Conservation (phyloP, 1,284 basidiomycete species). For the Leccinum brunneo-olivaceum region DNA sequence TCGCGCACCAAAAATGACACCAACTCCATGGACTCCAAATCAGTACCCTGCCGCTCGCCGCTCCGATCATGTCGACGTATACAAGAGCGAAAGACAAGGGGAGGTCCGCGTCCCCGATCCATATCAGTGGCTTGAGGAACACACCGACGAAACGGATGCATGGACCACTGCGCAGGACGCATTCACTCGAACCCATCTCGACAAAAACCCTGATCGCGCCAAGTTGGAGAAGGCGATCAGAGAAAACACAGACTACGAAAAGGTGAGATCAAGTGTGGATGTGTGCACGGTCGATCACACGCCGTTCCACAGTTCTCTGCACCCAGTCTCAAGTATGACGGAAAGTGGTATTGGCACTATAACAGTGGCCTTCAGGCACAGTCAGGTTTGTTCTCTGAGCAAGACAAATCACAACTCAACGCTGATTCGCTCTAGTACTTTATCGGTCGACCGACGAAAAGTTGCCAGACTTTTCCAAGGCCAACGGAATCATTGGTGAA, state of each 20-base stretch:
- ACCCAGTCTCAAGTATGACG: constrained; percentile 57
- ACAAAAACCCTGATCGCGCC: constrained; percentile 52
- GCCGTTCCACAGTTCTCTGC: constrained; percentile 45
- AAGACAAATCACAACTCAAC: background rate
- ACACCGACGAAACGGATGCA: constrained; percentile 53
- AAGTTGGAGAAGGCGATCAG: constrained; percentile 56
- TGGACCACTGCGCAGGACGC: constrained; percentile 61
- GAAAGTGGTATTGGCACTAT: constrained; percentile 72
- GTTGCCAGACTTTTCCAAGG: constrained; percentile 47
- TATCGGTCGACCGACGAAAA: constrained; percentile 55
- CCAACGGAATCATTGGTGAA: constrained; percentile 45
- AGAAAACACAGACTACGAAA: constrained; percentile 63
- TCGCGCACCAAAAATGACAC: constrained; percentile 17
- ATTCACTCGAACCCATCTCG: constrained; percentile 55
- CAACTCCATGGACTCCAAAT: constrained; percentile 37
- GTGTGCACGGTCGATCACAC: constrained; percentile 1
- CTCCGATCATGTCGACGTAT: constrained; percentile 60
- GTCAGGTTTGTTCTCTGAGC: constrained; percentile 36
- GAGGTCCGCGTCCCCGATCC: constrained; percentile 62
- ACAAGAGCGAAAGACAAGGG: constrained; percentile 57
- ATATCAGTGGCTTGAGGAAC: constrained; percentile 67
- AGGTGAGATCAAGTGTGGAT: constrained; percentile 38
- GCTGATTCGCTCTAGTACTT: constrained; percentile 37
- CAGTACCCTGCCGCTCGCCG: constrained; percentile 59
- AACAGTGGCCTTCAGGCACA: constrained; percentile 69